Conservation (phyloP, 495 filamentous ascomycete species). For the Evernia prunastri region DNA sequence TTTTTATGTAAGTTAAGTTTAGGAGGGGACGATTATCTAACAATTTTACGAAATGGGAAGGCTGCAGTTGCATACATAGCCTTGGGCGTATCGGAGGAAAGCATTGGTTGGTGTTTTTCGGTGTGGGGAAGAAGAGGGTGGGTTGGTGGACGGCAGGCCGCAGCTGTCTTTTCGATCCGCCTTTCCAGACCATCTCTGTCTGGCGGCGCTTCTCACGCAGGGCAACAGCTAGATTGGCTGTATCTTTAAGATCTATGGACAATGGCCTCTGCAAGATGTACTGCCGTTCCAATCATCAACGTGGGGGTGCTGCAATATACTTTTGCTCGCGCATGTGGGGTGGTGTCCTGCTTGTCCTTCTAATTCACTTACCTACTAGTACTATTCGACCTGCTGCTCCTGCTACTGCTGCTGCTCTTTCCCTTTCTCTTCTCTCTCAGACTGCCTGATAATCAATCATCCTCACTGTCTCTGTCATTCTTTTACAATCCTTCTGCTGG, state of each 20-base stretch:
- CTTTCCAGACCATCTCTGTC: background rate
- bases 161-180: constrained; percentile 12
- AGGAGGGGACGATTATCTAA: background rate
- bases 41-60: constrained; percentile 7
- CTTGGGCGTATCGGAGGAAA: constrained; percentile 3
- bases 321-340: constrained; percentile 16
- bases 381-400: background rate
- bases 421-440: background rate
- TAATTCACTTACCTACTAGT: no score
- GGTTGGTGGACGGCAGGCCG: background rate
- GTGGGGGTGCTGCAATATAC: constrained; percentile 9
- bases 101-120: constrained; percentile 12
- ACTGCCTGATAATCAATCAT: constrained; percentile 1
- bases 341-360: constrained; percentile 1
- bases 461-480: background rate
- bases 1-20: constrained; percentile 46
- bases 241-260: constrained; percentile 11
- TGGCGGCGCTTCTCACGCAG: constrained; percentile 10
- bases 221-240: background rate
- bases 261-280: constrained; percentile 4
- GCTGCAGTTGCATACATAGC: constrained; percentile 14
- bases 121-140: constrained; percentile 6
- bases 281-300: constrained; percentile 18
- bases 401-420: constrained; percentile 11
- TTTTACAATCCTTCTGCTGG: background rate